Evolutionary conservation across 2,329 filamentous ascomycete genomes (phyloP).

Genomic region (Aspergillus fischeri): DNA sequence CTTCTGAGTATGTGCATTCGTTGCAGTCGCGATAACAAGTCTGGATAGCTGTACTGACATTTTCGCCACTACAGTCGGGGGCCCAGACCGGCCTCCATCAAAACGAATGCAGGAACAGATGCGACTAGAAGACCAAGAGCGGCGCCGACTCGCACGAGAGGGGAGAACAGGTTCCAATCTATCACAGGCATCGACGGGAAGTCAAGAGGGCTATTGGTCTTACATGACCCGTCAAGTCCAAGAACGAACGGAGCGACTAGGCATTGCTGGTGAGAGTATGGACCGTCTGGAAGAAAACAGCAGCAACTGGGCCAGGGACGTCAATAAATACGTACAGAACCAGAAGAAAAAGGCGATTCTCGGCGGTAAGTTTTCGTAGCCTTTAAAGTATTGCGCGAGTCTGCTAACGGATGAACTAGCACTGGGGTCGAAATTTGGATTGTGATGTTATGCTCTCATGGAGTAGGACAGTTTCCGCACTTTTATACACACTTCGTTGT

Average conservation of each 20-base stretch:
- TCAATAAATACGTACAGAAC: conserved; percentile 77
- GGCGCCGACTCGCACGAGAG: conserved; percentile 34
- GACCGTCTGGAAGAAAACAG: conserved; percentile 76
- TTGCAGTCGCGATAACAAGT: not conserved
- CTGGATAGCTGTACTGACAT: not conserved
- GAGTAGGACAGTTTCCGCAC: not conserved
- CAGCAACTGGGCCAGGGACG: conserved; percentile 79
- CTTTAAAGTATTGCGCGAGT: not conserved
- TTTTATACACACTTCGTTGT: not conserved
- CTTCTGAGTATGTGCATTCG: conserved; percentile 56
- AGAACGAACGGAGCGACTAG: conserved; percentile 83
- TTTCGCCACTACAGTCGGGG: conserved; percentile 56
- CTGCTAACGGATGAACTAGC: conserved; percentile 21
- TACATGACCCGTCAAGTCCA: conserved; percentile 85
- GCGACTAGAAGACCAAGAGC: conserved; percentile 65
- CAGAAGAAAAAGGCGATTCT: conserved; percentile 84
- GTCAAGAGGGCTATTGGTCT: conserved; percentile 65
- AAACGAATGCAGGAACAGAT: conserved; percentile 83
- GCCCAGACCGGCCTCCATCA: conserved; percentile 79
- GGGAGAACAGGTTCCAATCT: conserved; percentile 30
- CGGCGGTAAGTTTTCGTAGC: conserved; percentile 47
- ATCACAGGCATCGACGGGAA: conserved; percentile 24
- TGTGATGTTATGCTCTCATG: conserved; percentile 22
- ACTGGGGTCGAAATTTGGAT: conserved; percentile 41
- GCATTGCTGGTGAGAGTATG: conserved; percentile 78